These are phyloP conservation scores for Kuraishia cidri DNA, from an alignment of 805 yeast genomes.

Conservation along the genomic window DNA sequence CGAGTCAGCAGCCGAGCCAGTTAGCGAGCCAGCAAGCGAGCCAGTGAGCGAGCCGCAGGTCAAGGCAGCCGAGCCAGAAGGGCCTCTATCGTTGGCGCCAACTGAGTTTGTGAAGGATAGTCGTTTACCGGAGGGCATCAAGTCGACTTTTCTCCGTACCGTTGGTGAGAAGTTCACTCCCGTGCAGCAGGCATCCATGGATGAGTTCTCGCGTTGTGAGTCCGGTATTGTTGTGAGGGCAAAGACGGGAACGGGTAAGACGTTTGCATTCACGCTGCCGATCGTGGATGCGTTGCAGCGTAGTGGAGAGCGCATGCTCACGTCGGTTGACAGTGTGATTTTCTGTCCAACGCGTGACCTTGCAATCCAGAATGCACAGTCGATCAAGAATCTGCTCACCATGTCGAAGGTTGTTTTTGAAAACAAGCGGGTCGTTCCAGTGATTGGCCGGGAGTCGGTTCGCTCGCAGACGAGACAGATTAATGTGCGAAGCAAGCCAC, in stretches of 20 bases:
- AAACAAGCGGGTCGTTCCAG: slow-evolving; percentile 30
- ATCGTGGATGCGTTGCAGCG: slow-evolving; percentile 45
- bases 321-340: slow-evolving; percentile 50
- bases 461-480: slow-evolving; percentile 23
- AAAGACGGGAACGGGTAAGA: slow-evolving; percentile 93
- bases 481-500: slow-evolving; percentile 26
- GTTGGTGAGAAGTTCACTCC: slow-evolving; percentile 49
- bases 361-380: slow-evolving; percentile 72
- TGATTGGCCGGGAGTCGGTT: slow-evolving; percentile 50
- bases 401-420: slow-evolving; percentile 5
- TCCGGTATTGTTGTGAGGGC: slow-evolving; percentile 79
- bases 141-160: slow-evolving; percentile 20
- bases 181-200: slow-evolving; percentile 58
- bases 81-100: no score
- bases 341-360: slow-evolving; percentile 89
- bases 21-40: no score
- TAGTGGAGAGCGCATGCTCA: slow-evolving; percentile 13
- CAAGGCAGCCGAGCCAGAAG: no score
- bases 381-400: slow-evolving; percentile 38
- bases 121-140: slow-evolving; percentile 13
- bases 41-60: no score
- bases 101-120: no score
- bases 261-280: slow-evolving; percentile 83
- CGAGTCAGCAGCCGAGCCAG: no score
- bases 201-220: slow-evolving; percentile 40